phyloP scores from a whole-genome alignment of 2,329 filamentous ascomycete species.

The Aureobasidium sp. region DNA sequence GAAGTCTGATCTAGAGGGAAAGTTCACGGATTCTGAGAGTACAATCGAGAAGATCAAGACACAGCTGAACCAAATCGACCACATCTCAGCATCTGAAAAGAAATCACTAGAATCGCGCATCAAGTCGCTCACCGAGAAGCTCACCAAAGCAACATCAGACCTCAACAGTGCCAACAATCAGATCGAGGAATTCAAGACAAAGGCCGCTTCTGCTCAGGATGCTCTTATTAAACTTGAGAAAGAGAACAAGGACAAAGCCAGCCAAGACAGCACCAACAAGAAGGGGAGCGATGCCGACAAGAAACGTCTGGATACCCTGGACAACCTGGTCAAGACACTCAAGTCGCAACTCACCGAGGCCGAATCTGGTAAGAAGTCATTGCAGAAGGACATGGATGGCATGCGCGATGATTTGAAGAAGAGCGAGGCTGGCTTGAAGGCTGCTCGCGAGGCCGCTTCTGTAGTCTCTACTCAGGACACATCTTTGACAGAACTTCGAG shows the following conservation, averaged over 20 bases:
- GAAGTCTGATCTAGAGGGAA: slow-evolving; percentile 1
- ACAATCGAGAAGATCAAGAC: neutral
- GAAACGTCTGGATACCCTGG: slow-evolving; percentile 46
- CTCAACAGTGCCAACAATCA: slow-evolving; percentile 29
- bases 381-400: slow-evolving; percentile 38
- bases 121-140: slow-evolving; percentile 32
- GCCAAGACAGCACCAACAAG: neutral
- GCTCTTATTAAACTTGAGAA: slow-evolving; percentile 30
- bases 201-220: slow-evolving; percentile 23
- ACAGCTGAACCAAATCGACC: neutral
- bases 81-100: slow-evolving; percentile 5
- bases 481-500: slow-evolving; percentile 16
- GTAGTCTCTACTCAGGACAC: slow-evolving; percentile 18
- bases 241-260: slow-evolving; percentile 36
- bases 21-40: neutral
- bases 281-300: slow-evolving; percentile 31
- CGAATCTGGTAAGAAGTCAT: slow-evolving; percentile 39
- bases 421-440: neutral
- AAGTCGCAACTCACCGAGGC: slow-evolving; percentile 47
- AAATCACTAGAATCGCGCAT: slow-evolving; percentile 10
- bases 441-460: slow-evolving; percentile 8
- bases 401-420: slow-evolving; percentile 25
- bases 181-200: neutral
- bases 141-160: slow-evolving; percentile 38
- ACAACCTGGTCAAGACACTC: slow-evolving; percentile 47